Conservation (phyloP, 2,329 filamentous ascomycete genomes). For the Curvularia sp. region DNA sequence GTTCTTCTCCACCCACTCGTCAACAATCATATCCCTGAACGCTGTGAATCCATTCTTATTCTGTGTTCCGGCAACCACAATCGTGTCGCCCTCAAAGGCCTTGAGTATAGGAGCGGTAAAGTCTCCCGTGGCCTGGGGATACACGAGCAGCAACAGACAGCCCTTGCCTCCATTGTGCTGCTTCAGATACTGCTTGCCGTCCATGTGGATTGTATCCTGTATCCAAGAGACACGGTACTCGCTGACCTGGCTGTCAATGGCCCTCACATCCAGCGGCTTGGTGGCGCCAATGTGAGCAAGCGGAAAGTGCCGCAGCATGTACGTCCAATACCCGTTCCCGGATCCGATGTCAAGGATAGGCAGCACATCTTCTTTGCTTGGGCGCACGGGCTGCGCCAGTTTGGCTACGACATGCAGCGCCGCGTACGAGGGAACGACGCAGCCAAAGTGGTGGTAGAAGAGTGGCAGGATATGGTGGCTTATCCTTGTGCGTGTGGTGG, state of each 20-base stretch:
- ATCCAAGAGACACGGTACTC: conserved; percentile 75
- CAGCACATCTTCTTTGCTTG: conserved; percentile 49
- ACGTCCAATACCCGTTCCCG: conserved; percentile 79
- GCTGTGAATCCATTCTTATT: conserved; percentile 77
- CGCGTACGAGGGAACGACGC: conserved; percentile 72
- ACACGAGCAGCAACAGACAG: conserved; percentile 72
- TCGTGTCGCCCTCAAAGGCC: conserved; percentile 67
- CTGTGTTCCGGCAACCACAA: conserved; percentile 77
- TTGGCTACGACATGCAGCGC: conserved; percentile 66
- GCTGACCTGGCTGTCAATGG: conserved; percentile 72
- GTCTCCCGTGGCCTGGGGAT: conserved; percentile 71
- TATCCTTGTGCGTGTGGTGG: conserved; percentile 60
- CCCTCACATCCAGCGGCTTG: conserved; percentile 62
- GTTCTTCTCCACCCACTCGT: conserved; percentile 69
- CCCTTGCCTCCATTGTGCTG: conserved; percentile 55
- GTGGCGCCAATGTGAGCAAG: conserved; percentile 62
- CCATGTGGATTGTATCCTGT: conserved; percentile 66
- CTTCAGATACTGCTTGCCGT: conserved; percentile 66
- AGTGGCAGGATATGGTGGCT: conserved; percentile 74
- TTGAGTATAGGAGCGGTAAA: conserved; percentile 70
- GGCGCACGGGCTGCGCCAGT: conserved; percentile 52
- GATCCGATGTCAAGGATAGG: conserved; percentile 71
- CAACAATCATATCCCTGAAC: conserved; percentile 68
- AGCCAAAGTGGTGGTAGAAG: conserved; percentile 81
- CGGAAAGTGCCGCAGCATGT: conserved; percentile 73